Conservation (phyloP, 495 filamentous ascomycete species). For the Talaromyces liani region DNA sequence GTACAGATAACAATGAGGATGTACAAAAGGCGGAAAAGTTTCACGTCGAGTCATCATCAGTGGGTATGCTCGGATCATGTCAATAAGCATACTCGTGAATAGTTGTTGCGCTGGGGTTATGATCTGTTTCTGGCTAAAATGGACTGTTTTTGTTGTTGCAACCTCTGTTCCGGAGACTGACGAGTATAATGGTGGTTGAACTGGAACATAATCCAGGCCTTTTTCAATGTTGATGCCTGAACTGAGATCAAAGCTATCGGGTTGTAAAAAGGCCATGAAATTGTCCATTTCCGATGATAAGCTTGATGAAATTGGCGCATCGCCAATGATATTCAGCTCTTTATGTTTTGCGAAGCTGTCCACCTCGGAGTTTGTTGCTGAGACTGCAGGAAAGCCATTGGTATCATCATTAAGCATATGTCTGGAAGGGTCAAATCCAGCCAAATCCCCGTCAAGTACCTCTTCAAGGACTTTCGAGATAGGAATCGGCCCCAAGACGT, state of each 20-base stretch:
- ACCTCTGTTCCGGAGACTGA: neutral
- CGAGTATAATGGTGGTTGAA: neutral
- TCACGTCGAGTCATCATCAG: constrained; percentile 9
- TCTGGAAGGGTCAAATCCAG: neutral
- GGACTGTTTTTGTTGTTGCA: neutral
- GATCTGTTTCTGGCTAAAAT: constrained; percentile 1
- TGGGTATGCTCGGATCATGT: constrained; percentile 6
- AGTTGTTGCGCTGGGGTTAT: neutral
- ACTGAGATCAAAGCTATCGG: neutral
- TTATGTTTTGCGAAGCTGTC: neutral
- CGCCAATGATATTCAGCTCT: neutral
- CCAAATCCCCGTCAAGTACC: neutral
- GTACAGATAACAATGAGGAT: neutral
- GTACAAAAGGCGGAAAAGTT: constrained; percentile 8
- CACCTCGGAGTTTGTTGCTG: neutral
- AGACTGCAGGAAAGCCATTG: neutral
- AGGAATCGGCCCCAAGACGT: neutral
- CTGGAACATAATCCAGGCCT: neutral
- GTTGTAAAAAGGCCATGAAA: neutral
- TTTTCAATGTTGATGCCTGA: neutral
- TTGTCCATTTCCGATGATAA: neutral
- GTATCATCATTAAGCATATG: neutral
- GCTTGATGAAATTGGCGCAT: neutral
- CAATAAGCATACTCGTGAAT: constrained; percentile 2
- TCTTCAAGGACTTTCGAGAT: neutral